Base-by-base conservation (phyloP, 2,329 filamentous ascomycete genomes). In the Aspergillus awamori region DNA sequence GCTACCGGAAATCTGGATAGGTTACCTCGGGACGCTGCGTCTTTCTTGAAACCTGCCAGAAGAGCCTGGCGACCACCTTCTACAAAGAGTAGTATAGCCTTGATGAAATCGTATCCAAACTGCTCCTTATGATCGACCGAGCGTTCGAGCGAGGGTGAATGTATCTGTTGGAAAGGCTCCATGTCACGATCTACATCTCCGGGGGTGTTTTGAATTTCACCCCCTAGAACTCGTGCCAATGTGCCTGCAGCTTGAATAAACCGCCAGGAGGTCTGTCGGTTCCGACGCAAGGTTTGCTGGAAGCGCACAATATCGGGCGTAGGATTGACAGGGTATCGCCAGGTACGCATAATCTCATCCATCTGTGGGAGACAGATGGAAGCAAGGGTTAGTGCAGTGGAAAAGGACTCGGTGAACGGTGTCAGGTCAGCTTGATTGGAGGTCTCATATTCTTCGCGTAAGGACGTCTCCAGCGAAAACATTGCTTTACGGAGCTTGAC, bases 71-170 rank as follows among this genome's bases (percentile, higher is more conserved):
- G 76, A 8, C 87, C 87, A 36, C 84, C 86, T 58, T 86, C 84
- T 2, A 89, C 74, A 84, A 86, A 89, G 1, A 88, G 76, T 2
- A 87, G 69, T 47, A 89, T 86, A 1, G 86, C 85, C 69, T 86
- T 87, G 26, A 89, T 67, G 65, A 89, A 89, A 65, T 89, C 86
- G 66, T 87, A 88, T n/a, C 80, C 80, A 69, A 89, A 89, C 13
- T 82, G 81, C 48, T 85, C 80, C 20, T 79, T 75, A 7, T 67
- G 65, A 11, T 77, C 68, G 20, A 79, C 68, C 36, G 70, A 56
- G 59, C 71, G 69, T 65, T 81, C 71, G 69, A 84, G 77, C 22
- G 77, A 73, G 51, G 79, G 73, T 0, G 83, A 80, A 17, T 80
- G 80, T 45, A 87, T 82, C 20, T 78, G 75, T n/a, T 77, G 70